Evolutionary conservation across 306 rosid genomes (phyloP), one percentile per base, ranked within the genome.

Genomic region (Pterocarpus macrocarpus): DNA sequence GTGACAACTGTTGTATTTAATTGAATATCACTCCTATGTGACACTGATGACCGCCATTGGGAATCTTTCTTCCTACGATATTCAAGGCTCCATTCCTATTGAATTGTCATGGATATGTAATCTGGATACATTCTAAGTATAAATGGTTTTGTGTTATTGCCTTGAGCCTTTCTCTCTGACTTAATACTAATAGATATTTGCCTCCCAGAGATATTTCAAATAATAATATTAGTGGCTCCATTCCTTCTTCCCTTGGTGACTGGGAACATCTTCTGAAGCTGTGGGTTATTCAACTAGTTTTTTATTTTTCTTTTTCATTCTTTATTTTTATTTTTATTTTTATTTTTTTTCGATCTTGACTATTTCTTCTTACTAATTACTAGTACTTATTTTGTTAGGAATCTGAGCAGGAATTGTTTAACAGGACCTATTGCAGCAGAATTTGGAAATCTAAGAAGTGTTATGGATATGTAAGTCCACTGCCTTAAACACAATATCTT

Each of bases 161-260:
- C 10, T 5, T 1, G 14, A 1, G 4, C 36, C 11, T 12, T 43
- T 69, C 67, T 58, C 33, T 16, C n/a, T 47, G 47, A 17, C 2
- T 56, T 62, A 2, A 50, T 65, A 8, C 88, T 85, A 10, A 85
- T 50, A 43, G 7, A 72, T 73, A 22, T 1, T 55, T 55, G n/a
- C 1, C 50, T 58, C 39, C 4, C 73, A 96, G 99, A 91, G 99
- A 96, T 85, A 82, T 96, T 77, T 96, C 98, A 22, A 88, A 86
- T 71, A 94, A 94, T 86, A 85, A 88, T 74, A 68, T 94, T 52
- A 81, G 66, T 80, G 97, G 98, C 49, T 71, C 91, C 50, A 91
- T 96, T 72, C 97, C 99, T 79, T 89, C 99, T 57, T 88, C 99
- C 34, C 96, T 96, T 50, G 99, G 99, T 33, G 99, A 96, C 86